phyloP scores from a whole-genome alignment of 768 basidiomycete genomes.

The Russula griseocarnosa region DNA sequence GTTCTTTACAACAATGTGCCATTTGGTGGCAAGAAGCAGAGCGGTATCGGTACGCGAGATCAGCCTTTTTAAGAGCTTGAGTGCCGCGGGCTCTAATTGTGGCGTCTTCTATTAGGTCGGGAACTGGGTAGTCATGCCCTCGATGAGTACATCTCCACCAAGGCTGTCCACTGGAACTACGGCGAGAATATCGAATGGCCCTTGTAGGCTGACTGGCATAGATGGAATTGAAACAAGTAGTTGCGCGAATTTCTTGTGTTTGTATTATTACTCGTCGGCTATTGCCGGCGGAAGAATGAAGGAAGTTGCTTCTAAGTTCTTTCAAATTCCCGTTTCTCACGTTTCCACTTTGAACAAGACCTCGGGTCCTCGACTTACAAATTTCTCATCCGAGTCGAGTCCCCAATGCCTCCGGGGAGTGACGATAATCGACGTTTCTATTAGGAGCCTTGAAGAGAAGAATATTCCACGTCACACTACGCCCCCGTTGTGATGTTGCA shows the following conservation, averaged over 20 bases:
- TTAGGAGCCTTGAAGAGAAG: no score
- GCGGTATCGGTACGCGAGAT: constrained; percentile 64
- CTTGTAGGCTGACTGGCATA: constrained; percentile 39
- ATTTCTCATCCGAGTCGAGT: no score
- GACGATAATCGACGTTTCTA: background rate
- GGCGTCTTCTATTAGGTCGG: constrained; percentile 49
- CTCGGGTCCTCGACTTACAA: no score
- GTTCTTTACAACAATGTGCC: constrained; percentile 82
- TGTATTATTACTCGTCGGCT: background rate
- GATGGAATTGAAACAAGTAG: background rate
- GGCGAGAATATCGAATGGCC: constrained; percentile 80
- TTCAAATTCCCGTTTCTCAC: background rate
- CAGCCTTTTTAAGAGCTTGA: background rate
- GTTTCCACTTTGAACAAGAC: background rate
- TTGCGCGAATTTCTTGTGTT: background rate
- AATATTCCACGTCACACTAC: no score
- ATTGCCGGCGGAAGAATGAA: constrained; percentile 3
- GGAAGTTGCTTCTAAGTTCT: background rate
- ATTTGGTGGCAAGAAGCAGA: constrained; percentile 94
- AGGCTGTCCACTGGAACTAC: constrained; percentile 85
- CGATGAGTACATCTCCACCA: constrained; percentile 79
- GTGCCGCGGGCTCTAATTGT: background rate
- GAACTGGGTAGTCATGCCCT: constrained; percentile 85
- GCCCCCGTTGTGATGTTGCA: no score
- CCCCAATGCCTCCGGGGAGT: background rate